Percentiles rank a stretch among this genome's conserved stretches.
Evolutionary conservation across 2,329 filamentous ascomycete genomes (phyloP).

Genomic region (Penicillium sp.): DNA sequence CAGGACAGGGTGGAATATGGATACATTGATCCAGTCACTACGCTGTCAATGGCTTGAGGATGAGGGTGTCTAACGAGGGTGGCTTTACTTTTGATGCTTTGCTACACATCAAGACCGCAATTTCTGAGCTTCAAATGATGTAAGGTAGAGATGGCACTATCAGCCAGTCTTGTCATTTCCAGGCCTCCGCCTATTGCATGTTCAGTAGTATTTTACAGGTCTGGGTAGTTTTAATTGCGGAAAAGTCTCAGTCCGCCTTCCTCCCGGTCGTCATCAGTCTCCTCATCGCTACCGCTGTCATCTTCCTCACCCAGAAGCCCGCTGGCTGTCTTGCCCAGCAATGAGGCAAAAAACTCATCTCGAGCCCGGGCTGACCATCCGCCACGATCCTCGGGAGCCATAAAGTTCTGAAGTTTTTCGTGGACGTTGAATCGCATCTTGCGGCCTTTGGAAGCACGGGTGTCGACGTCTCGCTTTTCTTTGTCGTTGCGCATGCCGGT

Average conservation of each 20-base stretch:
- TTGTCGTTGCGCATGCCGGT: slow-evolving; percentile 56
- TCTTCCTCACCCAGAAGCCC: slow-evolving; percentile 61
- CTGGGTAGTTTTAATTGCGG: slow-evolving; percentile 24
- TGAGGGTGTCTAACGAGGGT: too few species aligned
- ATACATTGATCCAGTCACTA: slow-evolving; percentile 21
- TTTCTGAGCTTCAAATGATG: too few species aligned
- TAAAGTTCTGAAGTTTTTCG: slow-evolving; percentile 97
- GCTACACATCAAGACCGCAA: neutral
- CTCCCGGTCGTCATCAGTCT: slow-evolving; percentile 31
- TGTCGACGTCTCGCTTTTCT: slow-evolving; percentile 79
- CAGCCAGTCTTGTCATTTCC: too few species aligned
- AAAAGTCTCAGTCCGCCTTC: slow-evolving; percentile 36
- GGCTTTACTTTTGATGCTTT: too few species aligned
- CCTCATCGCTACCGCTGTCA: slow-evolving; percentile 45
- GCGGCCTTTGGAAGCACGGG: slow-evolving; percentile 89
- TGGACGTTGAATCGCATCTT: slow-evolving; percentile 94
- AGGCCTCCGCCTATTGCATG: too few species aligned
- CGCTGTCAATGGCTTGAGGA: slow-evolving; percentile 25
- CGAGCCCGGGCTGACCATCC: slow-evolving; percentile 77
- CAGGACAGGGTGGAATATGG: slow-evolving; percentile 30
- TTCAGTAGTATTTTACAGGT: too few species aligned
- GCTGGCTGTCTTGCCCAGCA: slow-evolving; percentile 64
- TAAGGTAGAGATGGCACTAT: too few species aligned
- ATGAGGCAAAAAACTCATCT: slow-evolving; percentile 70
- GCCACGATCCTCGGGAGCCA: slow-evolving; percentile 82